phyloP scores from a whole-genome alignment of 495 filamentous ascomycete species.

The Penicillium canariense region DNA sequence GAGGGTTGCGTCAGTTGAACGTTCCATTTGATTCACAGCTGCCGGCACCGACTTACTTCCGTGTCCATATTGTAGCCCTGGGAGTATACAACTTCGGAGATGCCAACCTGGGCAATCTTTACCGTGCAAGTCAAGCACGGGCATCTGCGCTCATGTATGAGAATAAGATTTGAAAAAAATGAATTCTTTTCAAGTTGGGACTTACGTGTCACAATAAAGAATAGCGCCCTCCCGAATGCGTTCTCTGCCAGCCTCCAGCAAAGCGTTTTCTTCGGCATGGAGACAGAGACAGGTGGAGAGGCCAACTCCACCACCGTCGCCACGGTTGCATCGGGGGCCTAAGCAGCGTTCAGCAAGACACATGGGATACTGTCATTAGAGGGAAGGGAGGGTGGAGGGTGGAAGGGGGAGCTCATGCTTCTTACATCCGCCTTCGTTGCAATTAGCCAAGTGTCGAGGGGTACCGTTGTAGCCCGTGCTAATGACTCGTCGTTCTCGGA shows the following conservation, averaged over 20 bases:
- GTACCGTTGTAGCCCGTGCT: constrained; percentile 98
- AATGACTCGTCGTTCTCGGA: constrained; percentile 82
- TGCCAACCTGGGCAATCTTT: constrained; percentile 95
- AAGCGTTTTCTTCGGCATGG: constrained; percentile 95
- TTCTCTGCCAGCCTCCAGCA: constrained; percentile 91
- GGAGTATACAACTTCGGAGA: constrained; percentile 90
- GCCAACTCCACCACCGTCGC: constrained; percentile 63
- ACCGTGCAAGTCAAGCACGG: constrained; percentile 98
- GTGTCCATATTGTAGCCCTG: constrained; percentile 92
- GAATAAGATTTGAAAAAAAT: background rate
- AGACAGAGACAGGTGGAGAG: constrained; percentile 88
- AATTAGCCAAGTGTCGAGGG: constrained; percentile 80
- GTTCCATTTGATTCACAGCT: background rate
- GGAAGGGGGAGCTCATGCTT: background rate
- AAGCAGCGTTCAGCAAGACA: background rate
- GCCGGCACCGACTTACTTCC: constrained; percentile 37
- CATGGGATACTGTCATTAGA: background rate
- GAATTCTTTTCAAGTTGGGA: constrained; percentile 2
- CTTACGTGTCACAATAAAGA: constrained; percentile 87
- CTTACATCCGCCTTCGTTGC: constrained; percentile 88
- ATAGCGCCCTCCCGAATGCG: constrained; percentile 74
- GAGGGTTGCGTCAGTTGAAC: constrained; percentile 8
- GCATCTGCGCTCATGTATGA: constrained; percentile 49
- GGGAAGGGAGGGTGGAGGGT: background rate
- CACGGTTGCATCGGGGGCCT: constrained; percentile 78